phyloP scores from a whole-genome alignment of 345 rosid genomes.

The Melastoma malabathricum region DNA sequence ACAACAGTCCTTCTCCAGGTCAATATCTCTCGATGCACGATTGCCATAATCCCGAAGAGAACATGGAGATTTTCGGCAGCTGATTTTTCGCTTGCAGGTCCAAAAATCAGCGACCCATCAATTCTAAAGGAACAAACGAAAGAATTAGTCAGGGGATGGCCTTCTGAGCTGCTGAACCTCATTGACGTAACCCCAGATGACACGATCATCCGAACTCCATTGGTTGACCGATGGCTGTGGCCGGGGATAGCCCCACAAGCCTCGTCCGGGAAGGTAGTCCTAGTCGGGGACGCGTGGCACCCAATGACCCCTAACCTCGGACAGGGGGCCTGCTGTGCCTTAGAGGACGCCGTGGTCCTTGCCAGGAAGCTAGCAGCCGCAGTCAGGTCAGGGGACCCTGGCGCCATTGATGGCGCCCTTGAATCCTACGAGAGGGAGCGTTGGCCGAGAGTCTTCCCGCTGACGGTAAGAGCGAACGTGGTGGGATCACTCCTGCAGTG shows the following conservation, averaged over 20 bases:
- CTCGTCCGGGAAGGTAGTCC: conserved; percentile 48
- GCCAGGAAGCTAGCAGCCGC: conserved; percentile 54
- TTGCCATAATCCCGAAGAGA: neutral
- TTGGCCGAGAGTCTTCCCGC: conserved; percentile 56
- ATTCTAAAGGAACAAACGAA: conserved; percentile 51
- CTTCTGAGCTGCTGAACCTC: conserved; percentile 41
- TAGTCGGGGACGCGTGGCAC: conserved; percentile 91
- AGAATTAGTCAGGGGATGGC: conserved; percentile 52
- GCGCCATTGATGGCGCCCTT: conserved; percentile 42
- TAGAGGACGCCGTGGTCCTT: conserved; percentile 67
- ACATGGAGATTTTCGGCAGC: neutral
- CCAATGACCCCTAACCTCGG: conserved; percentile 97
- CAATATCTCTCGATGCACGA: neutral
- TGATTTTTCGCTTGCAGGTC: conserved; percentile 34
- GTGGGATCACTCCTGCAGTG: conserved; percentile 81
- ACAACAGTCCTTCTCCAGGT: conserved; percentile 79
- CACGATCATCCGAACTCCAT: conserved; percentile 56
- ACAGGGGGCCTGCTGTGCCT: conserved; percentile 84
- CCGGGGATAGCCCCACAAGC: conserved; percentile 51
- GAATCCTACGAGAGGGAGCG: conserved; percentile 58
- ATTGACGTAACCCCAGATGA: conserved; percentile 59
- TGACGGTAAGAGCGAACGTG: conserved; percentile 57
- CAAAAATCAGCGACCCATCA: conserved; percentile 50
- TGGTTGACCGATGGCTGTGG: conserved; percentile 89
- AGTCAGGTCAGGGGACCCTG: conserved; percentile 19